Evolutionary conservation across 2,329 filamentous ascomycete genomes (phyloP), one percentile per base, ranked within the genome.

Genomic region (Mycosphaerelloides madeirae): DNA sequence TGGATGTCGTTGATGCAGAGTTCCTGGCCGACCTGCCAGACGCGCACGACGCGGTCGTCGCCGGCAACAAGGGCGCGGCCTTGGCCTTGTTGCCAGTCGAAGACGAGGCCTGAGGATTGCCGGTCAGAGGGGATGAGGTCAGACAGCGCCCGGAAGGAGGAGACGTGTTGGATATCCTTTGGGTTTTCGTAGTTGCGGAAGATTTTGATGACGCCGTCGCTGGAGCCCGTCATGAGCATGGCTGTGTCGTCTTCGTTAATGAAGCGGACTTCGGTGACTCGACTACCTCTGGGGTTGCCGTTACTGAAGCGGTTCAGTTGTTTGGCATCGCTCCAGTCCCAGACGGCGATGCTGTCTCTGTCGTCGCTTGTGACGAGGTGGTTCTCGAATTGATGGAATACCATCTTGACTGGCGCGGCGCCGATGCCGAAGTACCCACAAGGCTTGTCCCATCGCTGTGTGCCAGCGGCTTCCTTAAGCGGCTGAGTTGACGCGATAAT

Each of bases 241-340:
- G 91, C 93, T 62, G 94, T 88, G 63, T 98, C 93, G 58, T 98
- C 93, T 67, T 98, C 93, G 57, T 98, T 98, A 72, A 98, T 95
- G 66, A 97, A 96, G 44, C 89, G 87, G 64, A 96, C 83, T 65
- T 97, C 90, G 42, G 89, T 95, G 58, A 98, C 95, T 57, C 83
- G 88, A 19, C 89, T 95, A 2, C 90, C 88, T 25, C 83, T 76
- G 0, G 93, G 93, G 59, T 98, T 98, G 38, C 87, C 90, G 60
- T 97, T 97, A 20, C 87, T 94, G 68, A 98, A 98, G 43, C 85
- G 83, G 62, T 81, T 87, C 52, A 95, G 72, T 28, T 84, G 80
- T 38, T 76, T 77, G 53, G 85, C 81, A 43, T 79, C 80, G 67
- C 88, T 83, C 85, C 90, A 98, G 65, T 98, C 93, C 87, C 93